Base-by-base conservation (phyloP, 495 filamentous ascomycete genomes). In the Tuber calosporum region DNA sequence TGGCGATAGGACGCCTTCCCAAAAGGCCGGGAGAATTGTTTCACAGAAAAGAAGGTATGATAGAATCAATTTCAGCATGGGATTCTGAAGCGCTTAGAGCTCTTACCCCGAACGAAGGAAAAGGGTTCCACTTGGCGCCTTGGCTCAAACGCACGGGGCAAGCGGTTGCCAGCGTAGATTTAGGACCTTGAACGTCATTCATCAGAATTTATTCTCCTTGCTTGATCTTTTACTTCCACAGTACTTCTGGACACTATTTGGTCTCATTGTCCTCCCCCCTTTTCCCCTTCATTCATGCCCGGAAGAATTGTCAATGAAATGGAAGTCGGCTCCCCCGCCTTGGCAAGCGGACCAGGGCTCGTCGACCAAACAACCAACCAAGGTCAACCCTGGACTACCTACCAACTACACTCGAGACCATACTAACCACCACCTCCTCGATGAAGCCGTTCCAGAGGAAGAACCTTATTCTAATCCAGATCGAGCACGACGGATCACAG, bases 381-480 rank as follows among this genome's bases (percentile, higher is more conserved):
- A 77, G 75, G 75, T 77, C 73, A 69, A 76, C 73, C 73, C 69
- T 67, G 58, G 41, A 37, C 66, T 40, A 58, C 53, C 30, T 40
- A 37, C 37, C 48, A 38, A 11, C 43, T 26, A 19, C 43, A 3
- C 48, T 38, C 36, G 41, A 70, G 62, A 41, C 74, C n/a, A 69
- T 69, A 76, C 75, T 77, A 76, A 77, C 75, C 42, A 73, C 30
- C 67, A 36, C 70, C 11, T 40, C 48, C 11, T 67, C 39, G 30
- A 42, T 66, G 68, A 77, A 77, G 73, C 39, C 53, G 34, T 26
- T 37, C 74, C 34, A 75, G 40, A 34, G 30, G 62, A 39, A n/a
- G 38, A 71, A 20, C 45, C 26, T 58, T 13, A 58, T 13, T 58
- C 48, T 58, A 58, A 68, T 39, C 69, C 45, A 17, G 73, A 79